Base-by-base conservation (phyloP, 108 stramenopile genomes). In the Hondaea fermentalgiana region DNA sequence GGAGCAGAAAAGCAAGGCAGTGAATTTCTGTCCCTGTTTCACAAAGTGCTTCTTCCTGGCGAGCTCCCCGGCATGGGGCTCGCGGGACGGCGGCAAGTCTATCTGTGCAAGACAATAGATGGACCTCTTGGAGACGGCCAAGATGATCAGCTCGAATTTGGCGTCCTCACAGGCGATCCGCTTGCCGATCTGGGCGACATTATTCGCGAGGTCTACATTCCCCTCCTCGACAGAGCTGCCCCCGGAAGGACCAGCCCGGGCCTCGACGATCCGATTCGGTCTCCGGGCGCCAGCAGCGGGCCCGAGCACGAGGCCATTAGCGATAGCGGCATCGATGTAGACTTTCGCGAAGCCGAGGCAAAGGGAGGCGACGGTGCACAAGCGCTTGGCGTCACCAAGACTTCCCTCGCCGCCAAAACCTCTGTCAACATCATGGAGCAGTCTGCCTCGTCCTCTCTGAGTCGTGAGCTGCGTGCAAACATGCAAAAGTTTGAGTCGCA, bases 401-500 rank as follows among this genome's bases (percentile, higher is more conserved):
- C 64, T 14, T 6, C 64, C 16, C 21, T 10, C 10, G 42, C 35
- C 21, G 42, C 35, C 6, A 69, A 69, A 3, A 35, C 35, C 64
- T 69, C 35, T 14, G 64, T 17, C 6, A 69, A 23, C n/a, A 14
- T 57, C 55, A 57, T 69, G 25, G 64, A 69, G 4, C 25, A 6
- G 14, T 47, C 51, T 6, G 76, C 76, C 10, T 53, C 51, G 6
- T 45, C 49, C 12, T 83, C 76, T 12, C 76, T 83, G 10, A 83
- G 76, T 23, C 76, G 89, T 5, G 93, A 93, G 87, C 93, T 93
- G 72, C 88, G 92, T 42, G 58, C 76, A 45, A 92, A 91, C 57
- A 83, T 94, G n/a, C 90, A 88, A 58, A 91, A 92, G 87, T 94
- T 94, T 59, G 88, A 91, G 72, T 72, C 72, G 5, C 91, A 91